These are phyloP conservation scores for Debaryomyces psychrophilus DNA, from an alignment of 1,139 yeast genomes.

Conservation along the genomic window DNA sequence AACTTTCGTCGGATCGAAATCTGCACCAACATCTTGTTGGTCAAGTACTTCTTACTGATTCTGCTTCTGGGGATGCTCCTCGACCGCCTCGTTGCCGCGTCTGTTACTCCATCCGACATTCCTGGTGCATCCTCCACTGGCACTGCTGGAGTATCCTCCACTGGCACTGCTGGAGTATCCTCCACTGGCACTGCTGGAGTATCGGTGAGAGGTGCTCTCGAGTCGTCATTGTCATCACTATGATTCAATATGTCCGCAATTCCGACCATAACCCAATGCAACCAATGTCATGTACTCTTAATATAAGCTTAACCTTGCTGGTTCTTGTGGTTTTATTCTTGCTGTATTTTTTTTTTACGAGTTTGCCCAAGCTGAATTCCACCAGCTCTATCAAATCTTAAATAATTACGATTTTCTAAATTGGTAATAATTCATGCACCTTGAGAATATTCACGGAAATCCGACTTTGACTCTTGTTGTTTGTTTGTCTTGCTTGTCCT, in stretches of 20 bases:
- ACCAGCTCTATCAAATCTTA: not conserved
- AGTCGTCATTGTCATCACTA: constrained; percentile 2
- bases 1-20: constrained; percentile 45
- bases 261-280: constrained; percentile 9
- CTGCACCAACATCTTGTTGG: constrained; percentile 33
- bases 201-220: not conserved
- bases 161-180: too few relatives aligned
- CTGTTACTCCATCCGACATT: not conserved
- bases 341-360: not conserved
- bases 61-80: constrained; percentile 24
- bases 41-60: constrained; percentile 28
- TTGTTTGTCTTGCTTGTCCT: not conserved
- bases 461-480: not conserved
- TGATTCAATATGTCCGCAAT: constrained; percentile 8
- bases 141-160: too few relatives aligned
- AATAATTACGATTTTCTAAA: not conserved
- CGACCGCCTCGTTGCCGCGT: not conserved
- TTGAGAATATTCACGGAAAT: not conserved
- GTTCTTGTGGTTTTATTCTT: not conserved
- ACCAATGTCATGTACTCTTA: not conserved
- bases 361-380: not conserved
- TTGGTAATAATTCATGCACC: not conserved
- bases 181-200: too few relatives aligned
- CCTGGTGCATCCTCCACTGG: too few relatives aligned
- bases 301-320: not conserved